Percentiles rank a stretch among this genome's conserved stretches.
phyloP scores from a whole-genome alignment of 805 yeast species.

The Yarrowia sp. region DNA sequence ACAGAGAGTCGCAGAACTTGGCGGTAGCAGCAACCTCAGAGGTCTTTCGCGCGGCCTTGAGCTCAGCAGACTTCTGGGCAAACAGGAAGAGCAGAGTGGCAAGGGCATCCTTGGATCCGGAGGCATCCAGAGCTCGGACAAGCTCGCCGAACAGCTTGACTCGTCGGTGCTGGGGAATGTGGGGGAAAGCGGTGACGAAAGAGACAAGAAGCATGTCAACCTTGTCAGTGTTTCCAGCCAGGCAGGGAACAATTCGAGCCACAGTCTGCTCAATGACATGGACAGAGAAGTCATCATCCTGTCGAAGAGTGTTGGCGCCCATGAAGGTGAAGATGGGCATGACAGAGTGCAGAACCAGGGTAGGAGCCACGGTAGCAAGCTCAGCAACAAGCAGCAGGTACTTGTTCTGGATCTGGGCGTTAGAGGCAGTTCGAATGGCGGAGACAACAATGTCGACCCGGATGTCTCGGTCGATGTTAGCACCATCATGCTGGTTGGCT shows the following conservation, averaged over 20 bases:
- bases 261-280: conserved; percentile 92
- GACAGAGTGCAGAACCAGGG: conserved; percentile 86
- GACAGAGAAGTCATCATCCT: conserved; percentile 92
- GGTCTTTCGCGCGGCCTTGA: conserved; percentile 52
- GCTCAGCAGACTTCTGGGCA: conserved; percentile 69
- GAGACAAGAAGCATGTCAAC: conserved; percentile 80
- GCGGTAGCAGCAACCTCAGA: conserved; percentile 12
- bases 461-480: conserved; percentile 40
- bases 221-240: conserved; percentile 47
- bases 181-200: conserved; percentile 91
- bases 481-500: conserved; percentile 50
- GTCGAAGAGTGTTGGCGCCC: conserved; percentile 97
- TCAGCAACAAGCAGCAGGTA: conserved; percentile 80
- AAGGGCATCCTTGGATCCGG: conserved; percentile 47
- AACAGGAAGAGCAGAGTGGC: conserved; percentile 72
- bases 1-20: conserved; percentile 26
- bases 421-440: conserved; percentile 79
- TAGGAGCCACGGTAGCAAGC: conserved; percentile 85
- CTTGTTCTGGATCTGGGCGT: conserved; percentile 94
- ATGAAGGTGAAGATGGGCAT: conserved; percentile 99
- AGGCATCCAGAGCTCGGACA: conserved; percentile 69
- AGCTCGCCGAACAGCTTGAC: conserved; percentile 78
- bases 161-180: conserved; percentile 94
- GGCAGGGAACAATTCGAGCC: conserved; percentile 84
- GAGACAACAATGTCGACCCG: conserved; percentile 90